A percentile compares a stretch with the other conserved stretches of the same genome.
Evolutionary conservation across 1,139 yeast species (phyloP).

Genomic region (Hyphopichia pseudoburtonii): DNA sequence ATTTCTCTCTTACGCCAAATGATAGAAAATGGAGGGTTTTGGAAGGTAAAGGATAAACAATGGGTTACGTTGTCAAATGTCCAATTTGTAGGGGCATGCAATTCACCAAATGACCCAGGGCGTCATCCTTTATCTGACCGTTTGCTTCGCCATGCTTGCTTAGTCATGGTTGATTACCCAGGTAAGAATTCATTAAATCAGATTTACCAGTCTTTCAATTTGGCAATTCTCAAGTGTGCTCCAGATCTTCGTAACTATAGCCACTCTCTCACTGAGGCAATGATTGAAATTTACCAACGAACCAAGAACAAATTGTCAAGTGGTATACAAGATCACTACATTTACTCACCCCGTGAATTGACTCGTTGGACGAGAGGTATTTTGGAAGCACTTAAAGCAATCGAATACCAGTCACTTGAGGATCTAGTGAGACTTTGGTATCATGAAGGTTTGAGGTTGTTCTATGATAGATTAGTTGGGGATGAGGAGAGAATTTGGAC

Average conservation of each 20-base stretch:
- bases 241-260: slow-evolving; percentile 64
- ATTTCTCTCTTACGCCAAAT: slow-evolving; percentile 77
- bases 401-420: slow-evolving; percentile 34
- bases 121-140: slow-evolving; percentile 60
- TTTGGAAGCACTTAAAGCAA: slow-evolving; percentile 50
- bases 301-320: slow-evolving; percentile 44
- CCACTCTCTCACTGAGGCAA: slow-evolving; percentile 56
- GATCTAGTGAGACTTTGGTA: slow-evolving; percentile 69
- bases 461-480: slow-evolving; percentile 66
- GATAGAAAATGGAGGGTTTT: slow-evolving; percentile 74
- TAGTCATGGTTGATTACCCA: slow-evolving; percentile 82
- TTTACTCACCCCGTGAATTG: slow-evolving; percentile 87
- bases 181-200: slow-evolving; percentile 59
- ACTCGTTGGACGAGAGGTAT: slow-evolving; percentile 89
- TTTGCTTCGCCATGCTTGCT: slow-evolving; percentile 65
- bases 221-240: slow-evolving; percentile 58
- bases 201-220: slow-evolving; percentile 62
- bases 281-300: slow-evolving; percentile 60
- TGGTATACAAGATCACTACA: slow-evolving; percentile 53
- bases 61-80: slow-evolving; percentile 72
- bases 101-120: slow-evolving; percentile 83
- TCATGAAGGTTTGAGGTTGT: slow-evolving; percentile 77
- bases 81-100: slow-evolving; percentile 93
- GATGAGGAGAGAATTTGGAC: slow-evolving; percentile 56
- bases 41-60: slow-evolving; percentile 57